Percentiles rank a stretch among this genome's conserved stretches.
Evolutionary conservation across 768 basidiomycete species (phyloP).

Genomic region (Kwoniella bestiolae): DNA sequence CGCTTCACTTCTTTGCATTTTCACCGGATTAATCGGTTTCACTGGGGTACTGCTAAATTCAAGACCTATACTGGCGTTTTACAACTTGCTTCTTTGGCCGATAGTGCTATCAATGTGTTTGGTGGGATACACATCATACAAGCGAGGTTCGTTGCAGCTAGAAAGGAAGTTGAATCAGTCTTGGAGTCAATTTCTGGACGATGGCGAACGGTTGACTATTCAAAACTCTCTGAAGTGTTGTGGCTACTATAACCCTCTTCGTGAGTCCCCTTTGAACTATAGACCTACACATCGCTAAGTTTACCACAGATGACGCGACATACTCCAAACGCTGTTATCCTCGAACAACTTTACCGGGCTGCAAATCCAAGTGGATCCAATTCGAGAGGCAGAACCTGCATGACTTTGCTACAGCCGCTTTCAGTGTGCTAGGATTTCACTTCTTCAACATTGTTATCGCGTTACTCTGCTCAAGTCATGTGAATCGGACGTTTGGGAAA

Average conservation of each 20-base stretch:
- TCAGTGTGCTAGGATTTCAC: slow-evolving; percentile 67
- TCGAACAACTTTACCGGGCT: slow-evolving; percentile 69
- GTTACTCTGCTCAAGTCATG: slow-evolving; percentile 72
- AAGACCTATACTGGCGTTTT: slow-evolving; percentile 69
- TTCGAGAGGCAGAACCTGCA: slow-evolving; percentile 64
- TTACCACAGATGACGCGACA: slow-evolving; percentile 62
- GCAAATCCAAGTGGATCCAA: slow-evolving; percentile 66
- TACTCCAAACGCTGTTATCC: slow-evolving; percentile 68
- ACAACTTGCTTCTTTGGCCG: slow-evolving; percentile 72
- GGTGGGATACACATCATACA: slow-evolving; percentile 70
- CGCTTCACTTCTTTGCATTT: slow-evolving; percentile 64
- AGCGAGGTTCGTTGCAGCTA: slow-evolving; percentile 66
- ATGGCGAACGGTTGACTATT: slow-evolving; percentile 64
- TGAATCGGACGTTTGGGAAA: slow-evolving; percentile 66
- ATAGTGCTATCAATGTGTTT: slow-evolving; percentile 65
- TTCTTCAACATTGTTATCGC: slow-evolving; percentile 66
- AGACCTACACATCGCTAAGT: neutral
- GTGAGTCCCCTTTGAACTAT: slow-evolving; percentile 38
- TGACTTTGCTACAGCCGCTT: slow-evolving; percentile 63
- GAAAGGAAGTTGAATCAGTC: slow-evolving; percentile 70
- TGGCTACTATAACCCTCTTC: slow-evolving; percentile 68
- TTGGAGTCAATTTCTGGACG: slow-evolving; percentile 70
- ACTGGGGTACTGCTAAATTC: slow-evolving; percentile 70
- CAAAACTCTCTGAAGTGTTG: slow-evolving; percentile 69
- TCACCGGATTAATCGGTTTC: slow-evolving; percentile 67